Conservation (phyloP, 73 alveolate species). For the Paraurostyla sp. region DNA sequence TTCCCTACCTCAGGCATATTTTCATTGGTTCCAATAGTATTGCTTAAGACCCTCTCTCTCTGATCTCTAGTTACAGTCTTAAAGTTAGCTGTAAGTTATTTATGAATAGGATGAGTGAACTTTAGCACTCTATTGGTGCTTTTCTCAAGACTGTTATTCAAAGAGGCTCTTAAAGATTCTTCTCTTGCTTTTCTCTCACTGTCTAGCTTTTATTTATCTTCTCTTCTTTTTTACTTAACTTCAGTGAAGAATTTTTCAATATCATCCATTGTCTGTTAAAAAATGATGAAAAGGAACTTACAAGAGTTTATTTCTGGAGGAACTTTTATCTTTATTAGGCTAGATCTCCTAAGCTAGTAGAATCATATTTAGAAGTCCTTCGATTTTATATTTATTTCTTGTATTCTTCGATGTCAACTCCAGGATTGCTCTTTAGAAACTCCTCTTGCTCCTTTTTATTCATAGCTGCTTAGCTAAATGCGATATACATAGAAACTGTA, state of each 20-base stretch:
- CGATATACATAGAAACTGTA: constrained; percentile 46
- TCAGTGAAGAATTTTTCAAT: constrained; percentile 20
- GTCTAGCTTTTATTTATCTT: constrained; percentile 24
- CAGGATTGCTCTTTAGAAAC: constrained; percentile 17
- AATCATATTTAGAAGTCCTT: neutral
- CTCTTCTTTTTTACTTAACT: neutral
- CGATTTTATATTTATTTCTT: neutral
- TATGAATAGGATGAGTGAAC: neutral
- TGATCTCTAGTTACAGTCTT: constrained; percentile 21
- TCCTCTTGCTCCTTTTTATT: constrained; percentile 32
- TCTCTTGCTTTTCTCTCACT: constrained; percentile 3
- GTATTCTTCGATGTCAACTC: constrained; percentile 9
- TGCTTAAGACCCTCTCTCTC: constrained; percentile 43
- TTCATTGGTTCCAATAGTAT: neutral
- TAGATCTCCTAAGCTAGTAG: neutral
- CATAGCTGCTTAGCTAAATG: constrained; percentile 46
- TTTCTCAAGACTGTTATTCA: neutral
- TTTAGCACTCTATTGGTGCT: neutral
- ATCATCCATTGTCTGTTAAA: constrained; percentile 42
- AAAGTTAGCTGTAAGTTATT: neutral
- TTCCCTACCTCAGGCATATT: constrained; percentile 56
- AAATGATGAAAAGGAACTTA: neutral
- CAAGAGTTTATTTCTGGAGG: constrained; percentile 24
- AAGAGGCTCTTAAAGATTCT: neutral
- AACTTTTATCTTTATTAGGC: constrained; percentile 30